These are phyloP conservation scores for Acephala macrosclerotiorum DNA, from an alignment of 2,329 filamentous ascomycete species.

Conservation along the genomic window DNA sequence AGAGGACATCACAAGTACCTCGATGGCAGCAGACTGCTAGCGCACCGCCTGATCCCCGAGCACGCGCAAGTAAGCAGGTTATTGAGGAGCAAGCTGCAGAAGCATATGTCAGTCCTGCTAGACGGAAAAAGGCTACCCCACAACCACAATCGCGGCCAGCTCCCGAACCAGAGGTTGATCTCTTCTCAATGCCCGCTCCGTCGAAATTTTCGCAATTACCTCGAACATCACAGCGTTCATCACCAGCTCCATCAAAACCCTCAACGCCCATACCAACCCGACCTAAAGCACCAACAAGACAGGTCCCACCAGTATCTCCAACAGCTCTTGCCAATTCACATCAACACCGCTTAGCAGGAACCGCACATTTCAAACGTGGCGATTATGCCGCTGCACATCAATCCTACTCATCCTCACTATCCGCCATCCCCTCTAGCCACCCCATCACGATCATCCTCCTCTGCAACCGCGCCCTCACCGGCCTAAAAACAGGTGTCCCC, in stretches of 20 bases:
- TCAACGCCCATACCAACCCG: conserved; percentile 52
- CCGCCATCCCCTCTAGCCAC: conserved; percentile 77
- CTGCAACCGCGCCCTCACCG: conserved; percentile 89
- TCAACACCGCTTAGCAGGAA: conserved; percentile 80
- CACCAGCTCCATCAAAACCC: conserved; percentile 51
- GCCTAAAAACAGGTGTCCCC: conserved; percentile 89
- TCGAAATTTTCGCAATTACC: conserved; percentile 42
- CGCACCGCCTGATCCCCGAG: conserved; percentile 54
- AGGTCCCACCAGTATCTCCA: conserved; percentile 70
- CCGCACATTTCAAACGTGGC: conserved; percentile 90
- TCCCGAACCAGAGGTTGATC: conserved; percentile 64
- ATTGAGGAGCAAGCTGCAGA: conserved; percentile 83
- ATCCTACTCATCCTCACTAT: conserved; percentile 80
- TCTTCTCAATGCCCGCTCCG: conserved; percentile 56
- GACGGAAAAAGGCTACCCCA: conserved; percentile 72
- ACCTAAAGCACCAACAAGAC: conserved; percentile 55
- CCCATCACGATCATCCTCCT: conserved; percentile 88
- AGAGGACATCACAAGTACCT: conserved; percentile 56
- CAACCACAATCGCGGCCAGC: conserved; percentile 46
- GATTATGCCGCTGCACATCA: conserved; percentile 89
- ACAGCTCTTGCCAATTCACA: conserved; percentile 77
- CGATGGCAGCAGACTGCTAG: conserved; percentile 63
- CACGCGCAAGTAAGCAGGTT: conserved; percentile 74
- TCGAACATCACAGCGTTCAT: conserved; percentile 45
- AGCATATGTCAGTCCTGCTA: conserved; percentile 86